phyloP scores from a whole-genome alignment of 495 filamentous ascomycete species.

The Aspergillus hancockii region DNA sequence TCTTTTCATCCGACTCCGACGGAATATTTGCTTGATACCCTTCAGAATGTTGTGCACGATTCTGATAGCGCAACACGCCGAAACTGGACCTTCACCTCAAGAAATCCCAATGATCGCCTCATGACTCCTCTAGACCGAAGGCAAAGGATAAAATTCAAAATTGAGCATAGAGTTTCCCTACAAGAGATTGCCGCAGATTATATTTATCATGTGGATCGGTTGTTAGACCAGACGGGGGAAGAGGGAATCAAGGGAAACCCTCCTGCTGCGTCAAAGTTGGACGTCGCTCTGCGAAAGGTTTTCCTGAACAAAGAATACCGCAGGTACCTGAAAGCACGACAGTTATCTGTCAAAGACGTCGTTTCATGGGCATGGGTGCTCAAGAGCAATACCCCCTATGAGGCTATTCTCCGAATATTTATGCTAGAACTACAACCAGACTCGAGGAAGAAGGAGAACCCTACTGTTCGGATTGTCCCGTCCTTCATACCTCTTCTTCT shows the following conservation, averaged over 20 bases:
- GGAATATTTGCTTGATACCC: slow-evolving; percentile 35
- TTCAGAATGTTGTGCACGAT: slow-evolving; percentile 29
- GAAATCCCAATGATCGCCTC: slow-evolving; percentile 6
- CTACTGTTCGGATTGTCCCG: slow-evolving; percentile 31
- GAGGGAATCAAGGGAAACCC: background rate
- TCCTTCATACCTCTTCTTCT: slow-evolving; percentile 53
- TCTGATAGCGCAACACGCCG: slow-evolving; percentile 6
- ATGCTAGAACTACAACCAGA: slow-evolving; percentile 36
- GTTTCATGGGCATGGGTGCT: slow-evolving; percentile 61
- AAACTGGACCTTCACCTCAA: slow-evolving; percentile 6
- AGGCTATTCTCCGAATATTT: slow-evolving; percentile 46
- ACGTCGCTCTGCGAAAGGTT: slow-evolving; percentile 27
- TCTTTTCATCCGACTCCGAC: slow-evolving; percentile 30
- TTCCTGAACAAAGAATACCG: slow-evolving; percentile 31
- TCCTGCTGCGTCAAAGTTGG: slow-evolving; percentile 4
- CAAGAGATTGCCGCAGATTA: slow-evolving; percentile 44
- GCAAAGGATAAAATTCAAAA: slow-evolving; percentile 14
- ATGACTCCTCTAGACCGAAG: slow-evolving; percentile 10
- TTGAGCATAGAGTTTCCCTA: slow-evolving; percentile 24
- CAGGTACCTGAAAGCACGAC: slow-evolving; percentile 36
- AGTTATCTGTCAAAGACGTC: slow-evolving; percentile 52
- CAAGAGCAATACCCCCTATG: slow-evolving; percentile 37
- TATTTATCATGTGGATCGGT: slow-evolving; percentile 38
- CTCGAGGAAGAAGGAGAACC: slow-evolving; percentile 8
- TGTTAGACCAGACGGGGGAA: slow-evolving; percentile 16